A percentile compares a stretch with the other conserved stretches of the same genome.
These are phyloP conservation scores for Naematelia aurantialba DNA, from an alignment of 768 basidiomycete genomes.

Conservation along the genomic window DNA sequence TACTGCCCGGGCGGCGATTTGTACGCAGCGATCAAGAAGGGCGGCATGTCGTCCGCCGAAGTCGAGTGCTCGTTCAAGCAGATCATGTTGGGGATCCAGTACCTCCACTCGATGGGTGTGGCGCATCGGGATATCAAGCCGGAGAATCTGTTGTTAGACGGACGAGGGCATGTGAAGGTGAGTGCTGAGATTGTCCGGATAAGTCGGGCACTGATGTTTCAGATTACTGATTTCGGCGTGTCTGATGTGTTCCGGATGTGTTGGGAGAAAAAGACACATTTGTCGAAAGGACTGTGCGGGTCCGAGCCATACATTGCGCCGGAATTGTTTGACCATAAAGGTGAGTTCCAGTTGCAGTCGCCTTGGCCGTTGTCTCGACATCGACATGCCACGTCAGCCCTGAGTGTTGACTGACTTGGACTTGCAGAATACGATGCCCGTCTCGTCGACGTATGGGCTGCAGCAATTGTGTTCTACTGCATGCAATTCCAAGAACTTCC, in stretches of 20 bases:
- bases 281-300: conserved; percentile 94
- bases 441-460: conserved; percentile 96
- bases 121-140: conserved; percentile 98
- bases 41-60: conserved; percentile 82
- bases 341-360: conserved; percentile 58
- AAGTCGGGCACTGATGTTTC: conserved; percentile 17
- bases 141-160: conserved; percentile 93
- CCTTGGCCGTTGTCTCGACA: background rate
- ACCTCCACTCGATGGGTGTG: conserved; percentile 93
- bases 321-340: conserved; percentile 93
- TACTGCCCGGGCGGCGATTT: conserved; percentile 97
- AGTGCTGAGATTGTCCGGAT: conserved; percentile 15
- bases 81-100: conserved; percentile 78
- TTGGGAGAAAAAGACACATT: conserved; percentile 94
- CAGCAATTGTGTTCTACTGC: conserved; percentile 96
- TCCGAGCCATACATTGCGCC: conserved; percentile 99
- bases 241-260: conserved; percentile 98
- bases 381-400: conserved; percentile 41
- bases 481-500: conserved; percentile 93
- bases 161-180: conserved; percentile 88
- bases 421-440: conserved; percentile 88
- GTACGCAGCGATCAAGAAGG: conserved; percentile 98
- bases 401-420: conserved; percentile 16
- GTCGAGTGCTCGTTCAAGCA: conserved; percentile 99
- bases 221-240: conserved; percentile 98